These are phyloP conservation scores for Acacia melanoxylon DNA, from an alignment of 306 rosid genomes.

Conservation along the genomic window DNA sequence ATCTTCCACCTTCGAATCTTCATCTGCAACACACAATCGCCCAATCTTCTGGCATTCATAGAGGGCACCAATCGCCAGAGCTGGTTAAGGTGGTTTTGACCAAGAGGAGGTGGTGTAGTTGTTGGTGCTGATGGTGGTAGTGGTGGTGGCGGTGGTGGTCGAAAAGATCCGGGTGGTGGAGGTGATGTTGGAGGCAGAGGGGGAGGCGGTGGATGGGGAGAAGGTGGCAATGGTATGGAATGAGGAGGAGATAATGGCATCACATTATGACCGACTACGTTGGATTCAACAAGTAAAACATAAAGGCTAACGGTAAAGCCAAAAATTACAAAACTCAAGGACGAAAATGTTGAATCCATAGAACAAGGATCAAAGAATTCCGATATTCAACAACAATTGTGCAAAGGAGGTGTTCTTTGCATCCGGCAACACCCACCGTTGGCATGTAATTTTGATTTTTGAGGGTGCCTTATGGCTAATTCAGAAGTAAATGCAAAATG, in stretches of 20 bases:
- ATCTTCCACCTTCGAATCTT: no score
- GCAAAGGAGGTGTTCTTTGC: constrained; percentile 24
- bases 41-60: constrained; percentile 71
- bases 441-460: neutral
- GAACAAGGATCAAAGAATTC: constrained; percentile 26
- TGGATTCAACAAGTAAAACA: constrained; percentile 50
- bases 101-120: neutral
- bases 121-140: neutral
- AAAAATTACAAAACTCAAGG: constrained; percentile 48
- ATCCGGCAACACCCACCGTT: constrained; percentile 39
- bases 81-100: neutral
- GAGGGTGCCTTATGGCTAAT: neutral
- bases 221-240: neutral
- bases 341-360: constrained; percentile 65
- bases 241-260: neutral
- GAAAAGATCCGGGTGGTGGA: neutral
- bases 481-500: neutral
- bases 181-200: neutral
- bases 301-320: constrained; percentile 42
- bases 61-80: neutral
- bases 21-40: no score
- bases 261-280: neutral
- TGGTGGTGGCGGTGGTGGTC: neutral
- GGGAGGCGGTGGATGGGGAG: neutral
- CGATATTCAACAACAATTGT: constrained; percentile 7